Base-by-base conservation (phyloP, 352 stramenopile species). In the Phytophthora vignae region DNA sequence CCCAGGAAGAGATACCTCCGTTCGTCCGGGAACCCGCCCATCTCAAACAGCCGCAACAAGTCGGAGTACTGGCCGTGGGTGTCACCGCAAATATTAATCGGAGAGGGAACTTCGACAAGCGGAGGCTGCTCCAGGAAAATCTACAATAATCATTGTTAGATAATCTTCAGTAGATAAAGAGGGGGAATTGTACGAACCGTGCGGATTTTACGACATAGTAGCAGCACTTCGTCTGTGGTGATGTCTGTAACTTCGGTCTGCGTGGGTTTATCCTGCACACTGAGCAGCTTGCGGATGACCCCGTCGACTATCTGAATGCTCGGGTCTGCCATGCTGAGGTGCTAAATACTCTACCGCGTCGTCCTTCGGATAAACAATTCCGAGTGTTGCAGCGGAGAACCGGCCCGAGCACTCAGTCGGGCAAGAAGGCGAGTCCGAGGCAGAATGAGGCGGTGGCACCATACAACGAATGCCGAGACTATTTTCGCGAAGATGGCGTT, bases 51-150 rank as follows among this genome's bases (percentile, higher is more conserved):
- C 71, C 99, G 96, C 40, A 99, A 79, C 31, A 99, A 73, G 79
- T 99, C 98, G 71, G 99, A 98, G 78, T 99, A 99, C 82, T 99
- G 98, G 4, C 97, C 92, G 69, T 99, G 98, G 58, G 99, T 98
- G 74, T 99, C 98, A 33, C 98, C 98, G 40, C 84, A 93, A 75
- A 99, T 99, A 77, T 99, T 99, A 62, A 99, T 97, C 27, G 98
- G 98, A 12, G 95, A 95, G 42, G 92, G 91, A 25, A 98, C 78
- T 78, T 99, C 96, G 21, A 99, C 82, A 33, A 99, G 79, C 80
- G 98, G 98, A 7, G 96, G 93, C 72, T 99, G 95, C 46, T 94
- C 84, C 7, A 99, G 82, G 54, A 99, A 94, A 66, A 92, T 83
- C 84, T 25, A 25, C 22, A 25, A 25, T 2, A 25, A 25, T 2